Base-by-base conservation (phyloP, 257 asterid genomes). In the Handroanthus guayacan region DNA sequence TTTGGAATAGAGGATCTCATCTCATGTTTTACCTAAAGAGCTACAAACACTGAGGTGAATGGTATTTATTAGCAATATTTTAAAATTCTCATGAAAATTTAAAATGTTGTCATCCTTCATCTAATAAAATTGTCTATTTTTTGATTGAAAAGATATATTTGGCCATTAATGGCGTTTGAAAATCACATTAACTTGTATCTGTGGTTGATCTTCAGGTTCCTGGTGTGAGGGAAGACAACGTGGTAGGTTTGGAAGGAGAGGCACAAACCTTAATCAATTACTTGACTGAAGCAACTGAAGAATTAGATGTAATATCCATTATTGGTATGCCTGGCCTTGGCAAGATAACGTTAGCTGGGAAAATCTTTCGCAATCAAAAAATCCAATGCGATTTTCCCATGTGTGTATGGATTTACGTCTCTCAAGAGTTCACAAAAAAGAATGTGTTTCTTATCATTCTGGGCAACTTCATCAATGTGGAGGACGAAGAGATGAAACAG, bases 251-350 rank as follows among this genome's bases (percentile, higher is more conserved):
- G 9, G 61, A 66, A 0, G 34, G 60, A 1, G 20, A 31, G 16
- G 67, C 73, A 10, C 0, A 39, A 4, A 10, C 2, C 0, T 11
- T 81, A 41, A 58, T 17, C 0, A 0, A 8, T 9, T 11, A 0
- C 5, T 55, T 76, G 6, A 0, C 0, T 0, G 0, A 31, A n/a
- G 72, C 51, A 36, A 0, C 2, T 0, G 0, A 0, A 0, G 5
- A 9, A 5, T 10, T 25, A 5, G 52, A 31, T 0, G 4, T 25
- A 1, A 25, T 58, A n/a, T 58, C 64, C 7, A 25, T 58, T 0
- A 5, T 71, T 66, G 84, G 84, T 38, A 50, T 71, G 68, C 52
- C 71, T 2, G 84, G 78, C 0, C 1, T 20, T 2, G 64, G 64
- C 39, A 57, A 58, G 41, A 58, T 41, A 58, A 58, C 64, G 1